Base-by-base conservation (phyloP, 306 rosid genomes). In the Senna siamea region DNA sequence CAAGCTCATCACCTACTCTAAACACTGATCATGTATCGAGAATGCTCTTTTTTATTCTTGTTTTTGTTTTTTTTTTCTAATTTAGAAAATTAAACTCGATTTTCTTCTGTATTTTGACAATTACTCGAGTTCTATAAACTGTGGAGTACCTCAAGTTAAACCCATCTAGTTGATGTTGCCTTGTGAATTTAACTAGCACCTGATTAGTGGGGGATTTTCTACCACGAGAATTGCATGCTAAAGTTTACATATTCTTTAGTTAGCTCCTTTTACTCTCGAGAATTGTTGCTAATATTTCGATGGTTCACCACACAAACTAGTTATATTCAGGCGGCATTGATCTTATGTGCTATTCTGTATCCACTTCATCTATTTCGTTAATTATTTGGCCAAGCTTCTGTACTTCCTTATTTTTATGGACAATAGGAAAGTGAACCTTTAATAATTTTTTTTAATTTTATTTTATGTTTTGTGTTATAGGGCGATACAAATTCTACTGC, bases 11-110 rank as follows among this genome's bases (percentile, higher is more conserved):
- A 15, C 34, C 85, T 28, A 26, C 62, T 72, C 59, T 20, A 63
- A 30, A 62, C 46, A 40, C 75, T 61, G 48, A 79, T 38, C 62
- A 52, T 17, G 88, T 78, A 78, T 44, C 53, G 51, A 58, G 11
- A 58, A 56, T 4, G 9, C 10, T 5, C 14, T 65, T 17, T 71
- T 65, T 75, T 59, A 14, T 58, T n/a, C 4, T 35, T 41, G 20
- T 37, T 40, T 15, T 11, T 26, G 30, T 6, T 18, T 0, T 2
- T 37, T 80, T 71, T 76, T 2, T 2, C 18, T 4, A n/a, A 56
- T 65, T 54, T 37, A 23, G 37, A 14, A 46, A 23, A 15, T 15
- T 4, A 68, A 53, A 34, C 53, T 66, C 48, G 12, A 6, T 62
- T 72, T 14, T 51, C 7, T 22, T 76, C 3, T 53, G 18, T 64